These are phyloP conservation scores for Astrocystis sublimbata DNA, from an alignment of 495 filamentous ascomycete species.

Conservation along the genomic window DNA sequence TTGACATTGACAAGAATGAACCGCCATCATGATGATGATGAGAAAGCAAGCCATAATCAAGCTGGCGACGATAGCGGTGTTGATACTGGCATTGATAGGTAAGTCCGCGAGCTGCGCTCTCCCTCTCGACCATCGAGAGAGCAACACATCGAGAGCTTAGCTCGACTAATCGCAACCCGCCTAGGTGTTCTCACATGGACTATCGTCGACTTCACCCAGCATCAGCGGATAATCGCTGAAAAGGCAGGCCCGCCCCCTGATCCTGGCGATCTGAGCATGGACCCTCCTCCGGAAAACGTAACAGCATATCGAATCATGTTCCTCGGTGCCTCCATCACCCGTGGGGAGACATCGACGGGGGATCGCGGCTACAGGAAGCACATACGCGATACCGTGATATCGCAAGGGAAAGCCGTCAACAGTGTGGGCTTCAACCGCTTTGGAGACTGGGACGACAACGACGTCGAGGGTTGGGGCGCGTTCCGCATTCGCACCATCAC, in stretches of 20 bases:
- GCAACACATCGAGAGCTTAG: neutral
- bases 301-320: slow-evolving; percentile 34
- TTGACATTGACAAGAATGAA: neutral
- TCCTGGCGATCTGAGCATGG: slow-evolving; percentile 11
- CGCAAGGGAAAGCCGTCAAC: slow-evolving; percentile 30
- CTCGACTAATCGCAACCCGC: neutral
- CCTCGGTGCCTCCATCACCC: slow-evolving; percentile 31
- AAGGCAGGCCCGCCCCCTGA: neutral
- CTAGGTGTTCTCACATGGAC: slow-evolving; percentile 11
- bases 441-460: slow-evolving; percentile 33
- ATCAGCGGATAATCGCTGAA: slow-evolving; percentile 19
- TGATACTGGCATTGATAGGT: slow-evolving; percentile 14
- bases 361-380: slow-evolving; percentile 32
- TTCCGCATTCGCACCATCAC: slow-evolving; percentile 28
- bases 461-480: slow-evolving; percentile 31
- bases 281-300: slow-evolving; percentile 21
- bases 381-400: slow-evolving; percentile 27
- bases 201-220: slow-evolving; percentile 25
- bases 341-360: slow-evolving; percentile 31
- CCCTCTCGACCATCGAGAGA: neutral
- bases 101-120: neutral
- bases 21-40: slow-evolving; percentile 9
- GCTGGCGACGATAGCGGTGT: neutral
- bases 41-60: neutral
- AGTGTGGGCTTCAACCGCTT: slow-evolving; percentile 34